Conservation (phyloP, 257 asterid species). For the Ocimum tenuiflorum region DNA sequence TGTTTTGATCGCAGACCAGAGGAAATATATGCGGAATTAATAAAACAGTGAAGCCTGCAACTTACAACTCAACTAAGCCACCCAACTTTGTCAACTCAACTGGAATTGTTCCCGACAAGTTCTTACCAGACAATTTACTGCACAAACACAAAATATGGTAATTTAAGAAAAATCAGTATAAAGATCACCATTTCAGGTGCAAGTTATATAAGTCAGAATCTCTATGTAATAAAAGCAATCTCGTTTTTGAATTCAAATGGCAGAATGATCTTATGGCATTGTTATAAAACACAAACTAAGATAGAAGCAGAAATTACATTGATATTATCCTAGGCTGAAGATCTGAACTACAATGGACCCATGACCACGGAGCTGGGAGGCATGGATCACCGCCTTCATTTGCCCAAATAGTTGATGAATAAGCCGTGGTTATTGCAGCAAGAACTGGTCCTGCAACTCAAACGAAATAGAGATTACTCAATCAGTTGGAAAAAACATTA, state of each 20-base stretch:
- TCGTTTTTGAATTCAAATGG: neutral
- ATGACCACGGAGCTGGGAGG: conserved; percentile 89
- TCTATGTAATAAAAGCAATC: neutral
- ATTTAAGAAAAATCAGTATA: neutral
- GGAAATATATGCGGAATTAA: neutral
- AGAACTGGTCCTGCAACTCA: conserved; percentile 57
- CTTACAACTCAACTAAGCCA: conserved; percentile 71
- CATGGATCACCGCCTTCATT: conserved; percentile 97
- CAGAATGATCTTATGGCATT: neutral
- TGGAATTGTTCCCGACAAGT: conserved; percentile 60
- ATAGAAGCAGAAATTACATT: conserved; percentile 40
- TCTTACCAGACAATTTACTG: conserved; percentile 73
- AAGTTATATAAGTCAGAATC: conserved; percentile 1
- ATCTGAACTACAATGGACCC: conserved; percentile 79
- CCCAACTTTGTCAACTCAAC: conserved; percentile 50
- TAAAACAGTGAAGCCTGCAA: neutral
- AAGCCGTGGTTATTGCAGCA: conserved; percentile 39
- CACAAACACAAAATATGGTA: conserved; percentile 17
- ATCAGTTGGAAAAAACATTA: neutral
- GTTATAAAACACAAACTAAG: neutral
- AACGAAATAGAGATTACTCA: conserved; percentile 10
- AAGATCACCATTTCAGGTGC: conserved; percentile 3
- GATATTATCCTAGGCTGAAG: conserved; percentile 63
- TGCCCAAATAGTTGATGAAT: conserved; percentile 62
- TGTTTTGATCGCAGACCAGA: neutral